Evolutionary conservation across 495 filamentous ascomycete species (phyloP), one percentile per base, ranked within the genome.

Genomic region (Pyrenula aspistea): DNA sequence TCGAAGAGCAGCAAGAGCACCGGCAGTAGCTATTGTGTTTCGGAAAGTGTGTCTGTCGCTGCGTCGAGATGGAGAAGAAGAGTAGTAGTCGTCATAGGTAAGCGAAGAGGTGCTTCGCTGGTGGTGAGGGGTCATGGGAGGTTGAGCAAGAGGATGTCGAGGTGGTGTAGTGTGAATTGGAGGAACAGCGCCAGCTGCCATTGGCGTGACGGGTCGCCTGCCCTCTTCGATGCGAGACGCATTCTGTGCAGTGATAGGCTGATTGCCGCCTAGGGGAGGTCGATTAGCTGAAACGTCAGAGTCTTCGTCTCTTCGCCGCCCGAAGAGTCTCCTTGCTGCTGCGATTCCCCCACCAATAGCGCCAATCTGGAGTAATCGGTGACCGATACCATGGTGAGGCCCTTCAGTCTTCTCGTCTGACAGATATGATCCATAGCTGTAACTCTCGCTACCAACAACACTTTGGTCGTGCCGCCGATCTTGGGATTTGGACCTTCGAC

Each of bases 1-100:
- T 67, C 83, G 67, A 70, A 80, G 67, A 60, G 88, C 69, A 64
- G 86, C 71, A 73, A 79, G 68, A 8, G 78, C 77, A 11, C 90
- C 90, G 2, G 89, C 71, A 1, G 81, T 82, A 25, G 84, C 79
- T 24, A 93, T 59, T 0, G 83, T 83, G 63, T 90, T 82, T 21
- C 77, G 76, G 2, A 80, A 62, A 2, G 71, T 74, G 67, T 82
- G 76, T 20, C 76, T 73, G 10, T 68, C 63, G n/a, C 63, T 62
- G 25, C 70, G 67, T 19, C 67, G 64, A 21, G 72, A 68, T 2
- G 68, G 67, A 21, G 68, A 63, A 52, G 76, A 77, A 12, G 75
- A 73, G 53, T 63, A 69, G 50, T 73, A 63, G 24, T 54, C 68
- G 62, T 72, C 73, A 49, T 75, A 74, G 60, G 71, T 54, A 24